Evolutionary conservation across 1,284 basidiomycete species (phyloP), one percentile per base, ranked within the genome.

Genomic region (Pascua guehoae): DNA sequence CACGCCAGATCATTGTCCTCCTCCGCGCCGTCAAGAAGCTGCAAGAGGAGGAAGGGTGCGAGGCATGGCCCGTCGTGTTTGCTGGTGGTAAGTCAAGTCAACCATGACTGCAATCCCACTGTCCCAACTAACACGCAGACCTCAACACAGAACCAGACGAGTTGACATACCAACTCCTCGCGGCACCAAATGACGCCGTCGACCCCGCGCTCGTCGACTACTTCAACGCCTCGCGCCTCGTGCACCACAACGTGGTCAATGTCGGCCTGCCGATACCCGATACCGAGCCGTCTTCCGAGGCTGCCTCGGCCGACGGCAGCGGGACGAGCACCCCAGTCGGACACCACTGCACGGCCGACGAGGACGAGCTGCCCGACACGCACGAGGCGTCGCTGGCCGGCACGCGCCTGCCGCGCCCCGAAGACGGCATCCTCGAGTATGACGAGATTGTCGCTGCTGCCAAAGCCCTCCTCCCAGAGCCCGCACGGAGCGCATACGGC

Each of bases 101-200:
- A n/a, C 39, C 9, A 7, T 15, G 39, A 7, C 24, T 36, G 18
- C 42, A 38, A 32, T 36, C 40, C 16, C n/a, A 39, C 16, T 39
- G 17, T n/a, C 36, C 40, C 12, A 66, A 63, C 69, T 60, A 42
- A 49, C 14, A 43, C 14, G 0, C 64, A 93, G 95, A 98, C 74
- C 92, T 98, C 78, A 98, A 98, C 75, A 92, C 92, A 53, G 80
- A 86, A 41, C 95, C 95, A 0, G 83, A 84, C 62, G 94, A 96
- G 70, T 81, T 88, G 2, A 85, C 86, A 0, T 98, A 98, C 72
- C 84, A 88, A 18, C 81, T 98, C n/a, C 74, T 95, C 40, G 73
- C 73, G 15, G 71, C 70, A 11, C 82, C 86, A 1, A 83, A 84
- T 12, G 81, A 84, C 56, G 66, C 80, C 11, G 72, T 93, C 36